phyloP scores from a whole-genome alignment of 169 alveolate genomes.

The Cryptosporidium parvum region DNA sequence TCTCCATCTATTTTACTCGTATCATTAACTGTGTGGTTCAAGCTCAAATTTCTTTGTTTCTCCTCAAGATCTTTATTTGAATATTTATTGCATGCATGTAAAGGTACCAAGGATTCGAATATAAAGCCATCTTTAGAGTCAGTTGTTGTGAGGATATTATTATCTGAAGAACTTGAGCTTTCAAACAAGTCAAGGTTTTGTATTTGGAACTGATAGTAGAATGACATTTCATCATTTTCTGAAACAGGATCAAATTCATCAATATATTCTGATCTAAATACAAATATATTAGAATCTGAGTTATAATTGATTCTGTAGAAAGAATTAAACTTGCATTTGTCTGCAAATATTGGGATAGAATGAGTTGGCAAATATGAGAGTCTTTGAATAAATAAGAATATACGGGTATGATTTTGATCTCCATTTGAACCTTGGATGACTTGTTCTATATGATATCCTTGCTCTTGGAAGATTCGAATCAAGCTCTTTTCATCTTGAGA shows the following conservation, averaged over 20 bases:
- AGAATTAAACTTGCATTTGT: not conserved
- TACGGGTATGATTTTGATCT: constrained; percentile 10
- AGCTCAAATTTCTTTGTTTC: not conserved
- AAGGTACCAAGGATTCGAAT: not conserved
- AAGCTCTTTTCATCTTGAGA: constrained; percentile 21
- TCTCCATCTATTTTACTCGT: not conserved
- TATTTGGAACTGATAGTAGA: not conserved
- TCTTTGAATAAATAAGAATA: constrained; percentile 46
- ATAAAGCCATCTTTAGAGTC: not conserved
- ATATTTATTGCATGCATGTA: not conserved
- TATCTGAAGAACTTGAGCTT: not conserved
- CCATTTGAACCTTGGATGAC: not conserved
- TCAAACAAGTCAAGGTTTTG: not conserved
- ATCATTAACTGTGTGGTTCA: not conserved
- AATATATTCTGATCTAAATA: constrained; percentile 10
- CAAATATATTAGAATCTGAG: not conserved
- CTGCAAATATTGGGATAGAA: constrained; percentile 23
- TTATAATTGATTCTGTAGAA: not conserved
- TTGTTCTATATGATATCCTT: constrained; percentile 41
- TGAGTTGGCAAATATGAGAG: not conserved
- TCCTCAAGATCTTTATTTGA: not conserved
- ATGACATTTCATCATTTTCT: not conserved
- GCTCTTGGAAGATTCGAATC: not conserved
- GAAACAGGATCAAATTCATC: not conserved
- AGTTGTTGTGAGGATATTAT: too few relatives aligned